Conservation (phyloP, 2,329 filamentous ascomycete species). For the Penicillium hordei region DNA sequence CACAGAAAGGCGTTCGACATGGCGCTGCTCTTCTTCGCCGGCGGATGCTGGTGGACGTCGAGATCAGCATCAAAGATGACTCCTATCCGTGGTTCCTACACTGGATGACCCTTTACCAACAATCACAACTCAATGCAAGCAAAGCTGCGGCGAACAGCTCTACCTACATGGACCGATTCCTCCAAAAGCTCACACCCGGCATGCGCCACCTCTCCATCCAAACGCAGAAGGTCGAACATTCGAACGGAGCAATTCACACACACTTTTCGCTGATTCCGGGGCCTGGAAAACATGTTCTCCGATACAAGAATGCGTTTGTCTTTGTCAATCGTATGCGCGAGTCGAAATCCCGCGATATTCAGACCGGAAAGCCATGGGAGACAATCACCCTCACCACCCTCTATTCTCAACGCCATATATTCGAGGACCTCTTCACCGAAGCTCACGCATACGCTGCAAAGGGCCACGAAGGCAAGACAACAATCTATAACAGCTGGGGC, state of each 20-base stretch:
- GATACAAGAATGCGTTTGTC: conserved; percentile 84
- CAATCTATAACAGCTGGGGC: conserved; percentile 82
- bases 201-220: conserved; percentile 65
- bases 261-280: conserved; percentile 88
- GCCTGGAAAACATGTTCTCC: conserved; percentile 83
- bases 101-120: conserved; percentile 86
- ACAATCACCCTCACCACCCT: conserved; percentile 89
- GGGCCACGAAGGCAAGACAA: conserved; percentile 86
- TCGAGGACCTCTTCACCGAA: conserved; percentile 85
- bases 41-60: conserved; percentile 88
- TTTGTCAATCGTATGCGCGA: conserved; percentile 84
- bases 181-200: conserved; percentile 58
- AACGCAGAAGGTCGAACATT: conserved; percentile 61
- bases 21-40: conserved; percentile 73
- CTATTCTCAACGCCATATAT: conserved; percentile 83
- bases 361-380: conserved; percentile 88
- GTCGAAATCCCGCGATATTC: conserved; percentile 72
- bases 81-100: conserved; percentile 92
- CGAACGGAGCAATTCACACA: conserved; percentile 69
- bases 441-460: conserved; percentile 77
- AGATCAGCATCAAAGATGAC: conserved; percentile 90
- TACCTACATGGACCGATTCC: conserved; percentile 52
- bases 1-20: conserved; percentile 71
- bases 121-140: conserved; percentile 59
- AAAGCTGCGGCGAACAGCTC: conserved; percentile 44